Conservation (phyloP, 2,329 filamentous ascomycete genomes). For the Arthrobotrys conoides region DNA sequence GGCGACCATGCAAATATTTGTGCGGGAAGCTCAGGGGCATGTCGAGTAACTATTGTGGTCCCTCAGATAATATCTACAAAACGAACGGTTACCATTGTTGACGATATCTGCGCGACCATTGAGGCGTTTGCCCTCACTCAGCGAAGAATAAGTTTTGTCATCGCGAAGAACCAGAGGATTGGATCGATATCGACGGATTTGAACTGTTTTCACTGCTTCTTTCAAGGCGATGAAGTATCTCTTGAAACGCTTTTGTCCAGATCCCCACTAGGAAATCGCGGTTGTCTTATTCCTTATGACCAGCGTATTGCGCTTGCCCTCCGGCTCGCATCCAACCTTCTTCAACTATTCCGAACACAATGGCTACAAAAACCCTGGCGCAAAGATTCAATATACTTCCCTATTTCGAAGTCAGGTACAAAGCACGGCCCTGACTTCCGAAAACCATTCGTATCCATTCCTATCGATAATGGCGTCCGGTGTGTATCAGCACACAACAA, state of each 20-base stretch:
- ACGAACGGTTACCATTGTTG: slow-evolving; percentile 28
- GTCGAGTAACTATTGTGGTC: slow-evolving; percentile 34
- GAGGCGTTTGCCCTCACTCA: slow-evolving; percentile 20
- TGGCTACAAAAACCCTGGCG: slow-evolving; percentile 61
- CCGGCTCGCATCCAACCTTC: slow-evolving; percentile 61
- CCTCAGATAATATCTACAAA: slow-evolving; percentile 14
- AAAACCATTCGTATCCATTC: slow-evolving; percentile 42
- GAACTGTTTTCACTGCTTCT: slow-evolving; percentile 18
- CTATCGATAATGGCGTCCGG: slow-evolving; percentile 26
- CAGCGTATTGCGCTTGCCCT: slow-evolving; percentile 62
- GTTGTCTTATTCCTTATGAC: slow-evolving; percentile 37
- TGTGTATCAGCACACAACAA: not conserved
- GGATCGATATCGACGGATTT: slow-evolving; percentile 37
- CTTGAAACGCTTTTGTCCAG: slow-evolving; percentile 21
- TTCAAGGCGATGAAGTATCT: slow-evolving; percentile 44
- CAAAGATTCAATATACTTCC: slow-evolving; percentile 60
- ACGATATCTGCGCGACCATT: slow-evolving; percentile 40
- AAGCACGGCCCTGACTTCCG: slow-evolving; percentile 28
- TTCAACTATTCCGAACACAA: slow-evolving; percentile 61
- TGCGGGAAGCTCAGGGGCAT: slow-evolving; percentile 12
- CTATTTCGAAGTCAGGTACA: slow-evolving; percentile 29
- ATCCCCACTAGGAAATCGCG: not conserved
- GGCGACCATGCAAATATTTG: not conserved
- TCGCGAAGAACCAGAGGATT: slow-evolving; percentile 29
- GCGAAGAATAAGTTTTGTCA: slow-evolving; percentile 24